Conservation (phyloP, 805 yeast genomes). For the Schwanniomyces sp. region DNA sequence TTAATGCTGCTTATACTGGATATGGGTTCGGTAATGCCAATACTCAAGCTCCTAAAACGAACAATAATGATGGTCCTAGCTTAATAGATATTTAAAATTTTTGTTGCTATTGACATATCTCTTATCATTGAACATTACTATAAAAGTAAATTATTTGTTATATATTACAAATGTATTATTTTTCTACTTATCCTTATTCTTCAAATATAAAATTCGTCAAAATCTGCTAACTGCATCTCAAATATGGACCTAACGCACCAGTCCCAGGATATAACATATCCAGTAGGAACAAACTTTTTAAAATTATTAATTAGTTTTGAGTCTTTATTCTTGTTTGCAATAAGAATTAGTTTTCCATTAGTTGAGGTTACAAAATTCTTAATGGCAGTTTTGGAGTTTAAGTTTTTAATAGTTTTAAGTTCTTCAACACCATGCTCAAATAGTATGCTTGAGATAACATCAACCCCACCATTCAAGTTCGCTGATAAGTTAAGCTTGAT, state of each 20-base stretch:
- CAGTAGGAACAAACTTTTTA: slow-evolving; percentile 12
- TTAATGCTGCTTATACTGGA: slow-evolving; percentile 86
- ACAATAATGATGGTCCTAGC: slow-evolving; percentile 40
- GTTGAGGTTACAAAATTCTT: slow-evolving; percentile 15
- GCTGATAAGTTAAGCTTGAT: slow-evolving; percentile 55
- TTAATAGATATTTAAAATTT: slow-evolving; percentile 40
- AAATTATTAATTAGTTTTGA: slow-evolving; percentile 21
- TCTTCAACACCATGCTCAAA: slow-evolving; percentile 56
- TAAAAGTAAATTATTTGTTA: not conserved
- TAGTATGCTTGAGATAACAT: slow-evolving; percentile 55
- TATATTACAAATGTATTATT: not conserved
- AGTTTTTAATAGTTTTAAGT: slow-evolving; percentile 18
- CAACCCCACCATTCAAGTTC: slow-evolving; percentile 60
- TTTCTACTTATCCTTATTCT: not conserved
- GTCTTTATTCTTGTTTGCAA: slow-evolving; percentile 40
- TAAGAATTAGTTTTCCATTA: slow-evolving; percentile 16
- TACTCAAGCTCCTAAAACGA: slow-evolving; percentile 29
- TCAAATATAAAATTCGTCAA: slow-evolving; percentile 17
- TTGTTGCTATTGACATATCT: not conserved
- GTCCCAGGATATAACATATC: slow-evolving; percentile 55
- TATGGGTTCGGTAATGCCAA: slow-evolving; percentile 88
- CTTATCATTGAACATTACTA: not conserved
- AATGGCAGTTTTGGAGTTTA: slow-evolving; percentile 11
- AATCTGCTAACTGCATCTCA: slow-evolving; percentile 35
- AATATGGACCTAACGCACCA: slow-evolving; percentile 62